Base-by-base conservation (phyloP, 345 rosid genomes). In the Microcos paniculata region DNA sequence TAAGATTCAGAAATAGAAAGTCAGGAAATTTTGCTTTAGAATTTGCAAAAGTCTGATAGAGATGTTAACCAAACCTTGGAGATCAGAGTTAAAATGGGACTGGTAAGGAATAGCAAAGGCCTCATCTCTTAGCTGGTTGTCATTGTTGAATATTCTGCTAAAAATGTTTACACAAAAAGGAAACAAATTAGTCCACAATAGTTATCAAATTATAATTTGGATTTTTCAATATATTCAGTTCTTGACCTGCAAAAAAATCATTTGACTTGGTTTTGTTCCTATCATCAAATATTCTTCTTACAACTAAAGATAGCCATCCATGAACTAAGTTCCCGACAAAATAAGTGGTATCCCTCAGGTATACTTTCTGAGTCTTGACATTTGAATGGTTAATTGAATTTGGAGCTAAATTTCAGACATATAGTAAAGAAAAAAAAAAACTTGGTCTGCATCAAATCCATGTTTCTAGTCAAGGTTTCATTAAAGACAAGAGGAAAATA, bases 61-160 rank as follows among this genome's bases (percentile, higher is more conserved):
- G 62, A 79, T 11, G 24, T 51, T 69, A 23, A 73, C 24, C 57
- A 62, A 72, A 88, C 89, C 90, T 80, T 84, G 79, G 66, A 76
- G 82, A 76, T 61, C 33, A 70, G 61, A 64, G 65, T 65, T 64
- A 23, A 56, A 18, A 58, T 68, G 66, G 73, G 83, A 33, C 69
- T 79, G 82, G 68, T 61, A 33, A 80, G 86, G 86, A 78, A 72
- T 11, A 21, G 43, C 46, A 65, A 82, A 55, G 57, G 72, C 76
- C 33, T 77, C 84, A 66, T 30, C 72, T 51, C 70, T 76, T n/a
- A 71, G 65, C 75, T 81, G 85, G 74, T 68, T 70, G 71, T 58
- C 75, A 53, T 66, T 76, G 71, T 57, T 63, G 72, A 70, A 70
- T 33, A 57, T 6, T 71, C 87, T 83, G 64, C 52, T 46, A 63